Percentiles rank a stretch among this genome's conserved stretches.
Conservation (phyloP, 73 alveolate genomes). For the Effrenium voratum region DNA sequence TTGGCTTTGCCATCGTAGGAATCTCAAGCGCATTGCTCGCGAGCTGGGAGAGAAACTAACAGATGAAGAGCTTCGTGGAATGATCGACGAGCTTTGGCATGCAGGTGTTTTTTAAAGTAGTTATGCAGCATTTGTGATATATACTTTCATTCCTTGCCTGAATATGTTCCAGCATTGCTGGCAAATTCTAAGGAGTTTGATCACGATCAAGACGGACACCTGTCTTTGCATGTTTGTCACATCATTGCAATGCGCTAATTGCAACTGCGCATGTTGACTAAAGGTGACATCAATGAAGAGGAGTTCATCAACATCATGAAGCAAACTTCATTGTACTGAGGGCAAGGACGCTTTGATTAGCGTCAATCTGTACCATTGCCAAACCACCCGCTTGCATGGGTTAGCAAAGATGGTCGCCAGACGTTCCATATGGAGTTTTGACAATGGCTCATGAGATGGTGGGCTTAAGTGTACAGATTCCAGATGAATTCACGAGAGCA, state of each 20-base stretch:
- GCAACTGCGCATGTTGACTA: neutral
- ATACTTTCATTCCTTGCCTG: too few relatives aligned
- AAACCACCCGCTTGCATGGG: too few relatives aligned
- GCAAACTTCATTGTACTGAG: constrained; percentile 98
- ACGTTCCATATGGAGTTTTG: too few relatives aligned
- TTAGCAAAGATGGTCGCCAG: too few relatives aligned
- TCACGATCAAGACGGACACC: constrained; percentile 48
- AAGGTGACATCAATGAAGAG: constrained; percentile 96
- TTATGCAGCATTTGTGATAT: too few relatives aligned
- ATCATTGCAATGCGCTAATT: neutral
- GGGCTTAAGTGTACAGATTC: too few relatives aligned
- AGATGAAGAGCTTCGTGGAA: constrained; percentile 99
- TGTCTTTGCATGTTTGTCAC: neutral
- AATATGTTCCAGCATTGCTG: too few relatives aligned
- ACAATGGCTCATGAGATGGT: too few relatives aligned
- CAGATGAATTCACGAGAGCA: too few relatives aligned
- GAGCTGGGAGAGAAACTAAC: constrained; percentile 99
- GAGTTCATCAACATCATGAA: constrained; percentile 99
- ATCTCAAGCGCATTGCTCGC: constrained; percentile 99
- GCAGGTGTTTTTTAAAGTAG: neutral
- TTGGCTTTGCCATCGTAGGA: constrained; percentile 97
- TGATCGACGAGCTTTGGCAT: constrained; percentile 97
- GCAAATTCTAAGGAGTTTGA: constrained; percentile 72
- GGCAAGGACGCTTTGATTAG: too few relatives aligned
- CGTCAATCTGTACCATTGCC: too few relatives aligned